Base-by-base conservation (phyloP, 176 grass and related monocot species). In the Cymbopogon citratus region DNA sequence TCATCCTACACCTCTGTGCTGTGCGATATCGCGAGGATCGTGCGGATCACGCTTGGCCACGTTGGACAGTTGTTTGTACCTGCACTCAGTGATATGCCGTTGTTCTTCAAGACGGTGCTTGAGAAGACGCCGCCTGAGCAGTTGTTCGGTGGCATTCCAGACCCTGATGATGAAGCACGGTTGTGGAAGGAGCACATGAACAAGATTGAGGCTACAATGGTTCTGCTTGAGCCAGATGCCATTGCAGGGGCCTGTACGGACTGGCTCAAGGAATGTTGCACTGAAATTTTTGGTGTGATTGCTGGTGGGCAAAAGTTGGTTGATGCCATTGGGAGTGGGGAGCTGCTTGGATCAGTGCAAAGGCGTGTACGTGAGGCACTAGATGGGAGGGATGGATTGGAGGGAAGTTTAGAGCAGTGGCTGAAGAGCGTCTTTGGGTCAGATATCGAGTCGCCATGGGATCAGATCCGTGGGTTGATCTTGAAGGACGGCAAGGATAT, bases 401-500 rank as follows among this genome's bases (percentile, higher is more conserved):
- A 99, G 52, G 91, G 87, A 24, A 91, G 85, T 84, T 91, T 99
- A 84, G 93, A 93, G 70, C 89, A 85, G 78, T 99, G 97, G 97
- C 86, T 99, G 61, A 99, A 86, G 91, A 90, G 83, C 34, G 93
- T 93, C 33, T 93, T 98, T 82, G 97, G 97, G 41, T 91, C 91
- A 1, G 97, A 99, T 59, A 91, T 88, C 83, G 91, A 99, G 83
- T 95, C 97, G 12, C 91, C 97, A 38, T 99, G 97, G 97, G 83
- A 95, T 80, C 92, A 95, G 84, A 95, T 99, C 71, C 79, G 93
- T 38, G 91, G 91, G 3, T 74, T 93, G 38, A 91, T 96, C 68
- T 80, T 99, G 87, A 99, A 96, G 85, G 87, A 93, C 44, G 85
- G 52, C 40, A 99, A 96, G 66, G 93, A 96, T 73, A 83, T 99